phyloP scores from a whole-genome alignment of 2,329 filamentous ascomycete genomes.

The Fusarium anthophilum region DNA sequence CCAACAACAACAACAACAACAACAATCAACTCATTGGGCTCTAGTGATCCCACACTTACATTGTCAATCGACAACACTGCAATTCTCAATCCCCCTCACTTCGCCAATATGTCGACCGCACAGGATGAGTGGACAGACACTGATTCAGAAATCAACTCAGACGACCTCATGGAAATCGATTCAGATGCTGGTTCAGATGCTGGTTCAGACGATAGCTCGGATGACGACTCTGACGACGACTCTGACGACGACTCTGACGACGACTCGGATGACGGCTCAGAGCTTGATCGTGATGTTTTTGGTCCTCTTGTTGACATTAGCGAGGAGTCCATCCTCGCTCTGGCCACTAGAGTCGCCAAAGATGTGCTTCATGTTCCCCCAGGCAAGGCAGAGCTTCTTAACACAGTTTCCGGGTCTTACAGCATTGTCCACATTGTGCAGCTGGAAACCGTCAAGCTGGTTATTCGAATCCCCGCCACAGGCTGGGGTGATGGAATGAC shows the following conservation, averaged over 20 bases:
- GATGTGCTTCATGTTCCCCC: background rate
- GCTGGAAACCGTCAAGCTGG: background rate
- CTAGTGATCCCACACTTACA: background rate
- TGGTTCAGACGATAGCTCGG: background rate
- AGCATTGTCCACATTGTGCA: slow-evolving; percentile 3
- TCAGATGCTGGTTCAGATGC: too few relatives aligned
- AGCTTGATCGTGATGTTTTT: background rate
- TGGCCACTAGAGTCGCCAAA: background rate
- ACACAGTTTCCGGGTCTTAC: background rate
- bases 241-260: background rate
- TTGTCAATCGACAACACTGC: background rate
- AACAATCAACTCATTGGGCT: background rate
- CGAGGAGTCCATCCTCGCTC: background rate
- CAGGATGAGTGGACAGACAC: background rate
- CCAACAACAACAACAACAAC: background rate
- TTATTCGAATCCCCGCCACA: slow-evolving; percentile 14
- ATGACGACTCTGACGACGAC: background rate
- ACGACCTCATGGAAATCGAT: background rate
- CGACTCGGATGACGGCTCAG: background rate
- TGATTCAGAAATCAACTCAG: background rate
- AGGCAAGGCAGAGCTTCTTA: background rate
- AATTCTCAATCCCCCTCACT: background rate
- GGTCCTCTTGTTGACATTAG: background rate
- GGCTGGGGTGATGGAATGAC: slow-evolving; percentile 22
- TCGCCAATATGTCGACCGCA: background rate